These are phyloP conservation scores for Parasitella parasitica DNA, from an alignment of 371 early-diverging fungal species.

Conservation along the genomic window DNA sequence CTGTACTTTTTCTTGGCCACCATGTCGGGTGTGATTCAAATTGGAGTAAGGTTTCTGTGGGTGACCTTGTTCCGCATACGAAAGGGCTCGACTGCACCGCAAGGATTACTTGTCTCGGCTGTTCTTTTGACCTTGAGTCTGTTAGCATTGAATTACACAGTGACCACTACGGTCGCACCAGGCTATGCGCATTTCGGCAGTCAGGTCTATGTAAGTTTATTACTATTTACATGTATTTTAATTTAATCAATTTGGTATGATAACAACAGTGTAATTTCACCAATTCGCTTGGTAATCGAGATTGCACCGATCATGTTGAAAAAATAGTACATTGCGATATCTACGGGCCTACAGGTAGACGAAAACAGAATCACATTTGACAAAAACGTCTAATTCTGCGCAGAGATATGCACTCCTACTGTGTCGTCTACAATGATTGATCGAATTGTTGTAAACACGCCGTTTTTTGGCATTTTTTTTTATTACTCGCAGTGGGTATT, in stretches of 20 bases:
- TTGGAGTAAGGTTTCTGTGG: constrained; percentile 69
- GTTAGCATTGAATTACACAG: constrained; percentile 52
- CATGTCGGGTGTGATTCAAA: constrained; percentile 55
- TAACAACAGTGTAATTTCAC: constrained; percentile 55
- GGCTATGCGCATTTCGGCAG: constrained; percentile 63
- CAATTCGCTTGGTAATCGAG: constrained; percentile 14
- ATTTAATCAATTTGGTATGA: constrained; percentile 13
- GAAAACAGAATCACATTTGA: neutral
- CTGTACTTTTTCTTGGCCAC: constrained; percentile 64
- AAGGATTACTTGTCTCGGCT: constrained; percentile 54
- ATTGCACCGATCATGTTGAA: constrained; percentile 48
- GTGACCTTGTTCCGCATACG: constrained; percentile 54
- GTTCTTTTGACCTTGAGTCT: constrained; percentile 51
- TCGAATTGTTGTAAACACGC: constrained; percentile 50
- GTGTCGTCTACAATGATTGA: constrained; percentile 53
- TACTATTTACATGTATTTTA: neutral
- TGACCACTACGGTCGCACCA: constrained; percentile 57
- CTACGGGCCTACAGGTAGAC: constrained; percentile 49
- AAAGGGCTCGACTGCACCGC: constrained; percentile 57
- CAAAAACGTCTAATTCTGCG: neutral
- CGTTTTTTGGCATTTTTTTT: constrained; percentile 56
- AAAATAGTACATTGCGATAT: constrained; percentile 57
- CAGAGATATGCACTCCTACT: constrained; percentile 60
- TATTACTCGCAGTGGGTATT: constrained; percentile 60
- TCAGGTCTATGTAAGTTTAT: constrained; percentile 50